Base-by-base conservation (phyloP, 352 stramenopile species). In the Aphanomyces cochlioides region DNA sequence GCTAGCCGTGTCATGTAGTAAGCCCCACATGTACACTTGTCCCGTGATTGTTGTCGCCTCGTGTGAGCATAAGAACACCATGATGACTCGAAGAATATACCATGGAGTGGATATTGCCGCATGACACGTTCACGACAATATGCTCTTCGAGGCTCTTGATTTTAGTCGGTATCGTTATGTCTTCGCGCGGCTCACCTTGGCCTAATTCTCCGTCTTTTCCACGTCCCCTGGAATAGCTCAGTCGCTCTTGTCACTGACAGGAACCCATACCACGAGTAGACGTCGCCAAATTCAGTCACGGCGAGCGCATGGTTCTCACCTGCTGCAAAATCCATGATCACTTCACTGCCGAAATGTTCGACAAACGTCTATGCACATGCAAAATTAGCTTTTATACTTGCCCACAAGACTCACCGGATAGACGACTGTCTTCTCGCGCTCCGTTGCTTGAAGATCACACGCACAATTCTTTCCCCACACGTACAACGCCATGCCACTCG, bases 271-370 rank as follows among this genome's bases (percentile, higher is more conserved):
- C 85, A 93, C 7, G 85, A 78, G 60, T 90, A 90, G 10, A 93
- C 83, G 7, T 92, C 84, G 56, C 85, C 85, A 58, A 92, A 93
- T 58, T 93, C 84, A 47, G 88, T 93, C 7, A 92, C 79, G 2
- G 81, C 84, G 7, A 93, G 77, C 15, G 81, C 89, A 75, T 93
- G 85, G 58, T 87, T 78, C 61, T 86, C 85, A 19, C 85, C 85
- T 0, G 82, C 85, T 1, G 84, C 89, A 66, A 90, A 90, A 56
- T 89, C 85, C 41, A 87, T 81, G 50, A 93, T 75, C 50, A 84
- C 82, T 37, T 90, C 72, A 28, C 78, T 77, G 13, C 74, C 72
- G 19, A 93, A 75, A 72, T 81, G 74, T 3, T 82, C 74, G 48
- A 93, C 74, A 47, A 80, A 77, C 17, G 75, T 81, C 84, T 92